These are phyloP conservation scores for Copromyces sp. DNA, from an alignment of 495 filamentous ascomycete genomes.

Conservation along the genomic window DNA sequence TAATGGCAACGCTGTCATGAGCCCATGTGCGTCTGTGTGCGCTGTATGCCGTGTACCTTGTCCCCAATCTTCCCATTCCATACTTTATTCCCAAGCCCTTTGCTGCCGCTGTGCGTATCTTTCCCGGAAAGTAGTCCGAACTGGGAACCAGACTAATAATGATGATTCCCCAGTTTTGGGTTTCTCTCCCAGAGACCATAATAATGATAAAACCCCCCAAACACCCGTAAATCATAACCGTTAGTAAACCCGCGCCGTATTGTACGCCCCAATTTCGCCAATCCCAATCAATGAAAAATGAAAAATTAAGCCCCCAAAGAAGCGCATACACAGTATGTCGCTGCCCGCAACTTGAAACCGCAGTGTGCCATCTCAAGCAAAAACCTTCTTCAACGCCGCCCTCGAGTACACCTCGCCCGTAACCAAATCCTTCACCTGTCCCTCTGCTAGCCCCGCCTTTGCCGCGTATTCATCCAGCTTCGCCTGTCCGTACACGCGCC, in stretches of 20 bases:
- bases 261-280: neutral
- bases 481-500: slow-evolving; percentile 70
- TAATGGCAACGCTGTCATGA: neutral
- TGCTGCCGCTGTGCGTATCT: neutral
- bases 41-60: neutral
- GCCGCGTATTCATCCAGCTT: slow-evolving; percentile 64
- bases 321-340: neutral
- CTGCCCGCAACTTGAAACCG: neutral
- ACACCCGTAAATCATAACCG: neutral
- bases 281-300: neutral
- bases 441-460: slow-evolving; percentile 54
- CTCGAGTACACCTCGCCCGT: slow-evolving; percentile 56
- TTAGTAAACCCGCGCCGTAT: neutral
- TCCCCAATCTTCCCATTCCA: neutral
- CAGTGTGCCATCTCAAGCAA: slow-evolving; percentile 28
- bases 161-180: neutral
- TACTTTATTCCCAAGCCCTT: neutral
- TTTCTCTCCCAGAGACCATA: neutral
- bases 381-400: slow-evolving; percentile 73
- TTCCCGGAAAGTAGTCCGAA: neutral
- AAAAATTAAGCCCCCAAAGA: neutral
- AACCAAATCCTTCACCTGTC: slow-evolving; percentile 72
- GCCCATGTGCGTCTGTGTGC: neutral
- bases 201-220: neutral
- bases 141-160: neutral